These are phyloP conservation scores for Sphaceloma murrayae DNA, from an alignment of 2,329 filamentous ascomycete species.

Conservation along the genomic window DNA sequence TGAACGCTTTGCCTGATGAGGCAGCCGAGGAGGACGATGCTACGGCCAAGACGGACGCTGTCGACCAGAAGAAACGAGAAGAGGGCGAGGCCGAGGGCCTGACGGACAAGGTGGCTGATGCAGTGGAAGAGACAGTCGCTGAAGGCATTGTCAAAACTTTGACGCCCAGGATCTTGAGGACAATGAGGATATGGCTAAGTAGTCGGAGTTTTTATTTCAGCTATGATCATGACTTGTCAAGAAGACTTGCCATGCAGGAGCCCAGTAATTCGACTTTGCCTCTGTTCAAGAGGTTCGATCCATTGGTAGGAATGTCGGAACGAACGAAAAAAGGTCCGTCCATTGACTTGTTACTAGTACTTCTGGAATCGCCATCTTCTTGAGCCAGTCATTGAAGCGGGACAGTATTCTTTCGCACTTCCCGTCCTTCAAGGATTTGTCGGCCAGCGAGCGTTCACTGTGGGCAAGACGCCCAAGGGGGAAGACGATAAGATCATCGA, in stretches of 20 bases:
- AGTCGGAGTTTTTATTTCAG: constrained; percentile 85
- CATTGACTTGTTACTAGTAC: constrained; percentile 41
- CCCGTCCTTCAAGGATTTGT: constrained; percentile 92
- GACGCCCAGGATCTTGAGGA: constrained; percentile 74
- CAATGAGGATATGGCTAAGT: constrained; percentile 74
- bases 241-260: constrained; percentile 42
- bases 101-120: constrained; percentile 3
- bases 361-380: constrained; percentile 86
- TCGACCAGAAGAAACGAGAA: constrained; percentile 6
- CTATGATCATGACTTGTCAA: constrained; percentile 87
- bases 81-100: constrained; percentile 5
- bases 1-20: constrained; percentile 24
- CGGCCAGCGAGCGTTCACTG: constrained; percentile 69
- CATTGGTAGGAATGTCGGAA: constrained; percentile 38
- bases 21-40: constrained; percentile 28
- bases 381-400: constrained; percentile 62
- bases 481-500: constrained; percentile 25
- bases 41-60: constrained; percentile 14
- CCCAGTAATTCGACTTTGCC: constrained; percentile 43
- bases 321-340: constrained; percentile 1
- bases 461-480: constrained; percentile 22
- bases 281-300: constrained; percentile 63
- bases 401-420: constrained; percentile 60
- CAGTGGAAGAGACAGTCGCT: constrained; percentile 9
- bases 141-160: constrained; percentile 36